Evolutionary conservation across 2,329 filamentous ascomycete genomes (phyloP), one percentile per base, ranked within the genome.

Genomic region (Herpotrichia juniperi): DNA sequence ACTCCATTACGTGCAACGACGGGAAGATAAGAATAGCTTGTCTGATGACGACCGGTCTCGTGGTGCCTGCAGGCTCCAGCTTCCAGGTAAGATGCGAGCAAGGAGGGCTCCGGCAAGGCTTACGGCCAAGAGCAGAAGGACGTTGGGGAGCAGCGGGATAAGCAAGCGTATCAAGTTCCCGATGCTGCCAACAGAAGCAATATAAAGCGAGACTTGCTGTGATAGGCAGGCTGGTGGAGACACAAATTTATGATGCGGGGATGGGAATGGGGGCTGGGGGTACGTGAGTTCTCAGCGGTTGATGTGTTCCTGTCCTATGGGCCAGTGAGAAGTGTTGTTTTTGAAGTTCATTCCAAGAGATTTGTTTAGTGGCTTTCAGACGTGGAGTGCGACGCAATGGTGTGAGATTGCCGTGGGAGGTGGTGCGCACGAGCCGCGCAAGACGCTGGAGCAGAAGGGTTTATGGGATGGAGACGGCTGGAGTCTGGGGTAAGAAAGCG

Each of bases 261-360:
- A 37, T 37, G 34, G 63, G 53, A 59, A 46, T 32, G 19, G 45
- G 34, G 10, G 31, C 32, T 50, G 50, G 50, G 39, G 48, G 34
- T 55, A 42, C 45, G 30, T 45, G 22, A 12, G 32, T 26, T 46
- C 40, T 73, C 65, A 74, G 56, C 74, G 71, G 58, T 78, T 77
- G 66, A 77, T 74, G 61, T 74, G 69, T 62, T 77, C 74, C 71
- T 76, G 75, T 76, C 75, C 75, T 39, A 76, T 73, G 57, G 74
- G 74, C 74, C 75, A 78, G 64, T 75, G 72, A 54, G 71, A 73
- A 44, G 57, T 68, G 57, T 73, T 54, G 64, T 73, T 73, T 58
- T 75, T 76, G 63, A 75, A 76, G 62, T 75, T 75, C 74, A 76
- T 75, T 50, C 70, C 71, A 64, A 62, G 56, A 47, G 50, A 50